phyloP scores from a whole-genome alignment of 2,329 filamentous ascomycete genomes.

The Beauveria scarabaeidicola region DNA sequence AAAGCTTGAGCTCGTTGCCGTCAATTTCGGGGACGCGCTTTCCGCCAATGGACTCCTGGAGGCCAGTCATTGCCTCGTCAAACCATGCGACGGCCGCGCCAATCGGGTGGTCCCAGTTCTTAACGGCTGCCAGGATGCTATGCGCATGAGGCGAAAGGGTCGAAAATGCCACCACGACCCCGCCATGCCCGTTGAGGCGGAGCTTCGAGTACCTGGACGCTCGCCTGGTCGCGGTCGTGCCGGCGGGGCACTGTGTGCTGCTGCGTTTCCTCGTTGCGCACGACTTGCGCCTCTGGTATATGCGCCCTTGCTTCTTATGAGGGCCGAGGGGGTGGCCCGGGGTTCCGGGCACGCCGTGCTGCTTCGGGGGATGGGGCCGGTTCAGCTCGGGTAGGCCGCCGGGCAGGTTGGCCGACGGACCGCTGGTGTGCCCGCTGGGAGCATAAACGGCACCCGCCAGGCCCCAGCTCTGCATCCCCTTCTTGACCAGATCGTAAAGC shows the following conservation, averaged over 20 bases:
- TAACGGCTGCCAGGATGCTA: not conserved
- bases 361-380: not conserved
- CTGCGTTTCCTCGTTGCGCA: not conserved
- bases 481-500: too few relatives aligned
- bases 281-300: not conserved
- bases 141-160: not conserved
- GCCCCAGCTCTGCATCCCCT: not conserved
- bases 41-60: not conserved
- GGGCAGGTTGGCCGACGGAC: not conserved
- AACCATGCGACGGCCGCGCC: not conserved
- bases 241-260: not conserved
- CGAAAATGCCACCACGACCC: not conserved
- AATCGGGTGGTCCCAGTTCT: not conserved
- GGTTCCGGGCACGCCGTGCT: not conserved
- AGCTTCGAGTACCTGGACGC: not conserved
- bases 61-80: not conserved
- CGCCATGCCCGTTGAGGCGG: not conserved
- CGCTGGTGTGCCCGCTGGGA: not conserved
- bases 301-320: not conserved
- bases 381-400: not conserved
- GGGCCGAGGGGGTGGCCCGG: not conserved
- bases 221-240: not conserved
- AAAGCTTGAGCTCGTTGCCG: not conserved
- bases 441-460: not conserved
- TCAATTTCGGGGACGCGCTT: not conserved